These are phyloP conservation scores for Tuber melanosporum DNA, from an alignment of 495 filamentous ascomycete species.

Conservation along the genomic window DNA sequence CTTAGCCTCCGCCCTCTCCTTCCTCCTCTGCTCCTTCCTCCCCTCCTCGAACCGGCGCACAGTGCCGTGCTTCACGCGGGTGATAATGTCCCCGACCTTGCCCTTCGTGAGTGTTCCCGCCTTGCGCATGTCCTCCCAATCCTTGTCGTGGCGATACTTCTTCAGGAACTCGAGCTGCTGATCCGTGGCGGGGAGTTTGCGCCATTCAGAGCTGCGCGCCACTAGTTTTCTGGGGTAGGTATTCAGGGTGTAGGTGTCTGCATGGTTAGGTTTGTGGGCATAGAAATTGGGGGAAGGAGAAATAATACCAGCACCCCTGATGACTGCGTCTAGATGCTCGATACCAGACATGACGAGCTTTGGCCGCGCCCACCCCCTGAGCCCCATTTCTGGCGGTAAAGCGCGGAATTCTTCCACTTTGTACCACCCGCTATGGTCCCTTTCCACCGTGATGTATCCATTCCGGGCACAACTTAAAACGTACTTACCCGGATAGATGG, in stretches of 20 bases:
- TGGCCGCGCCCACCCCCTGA: slow-evolving; percentile 48
- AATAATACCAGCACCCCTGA: slow-evolving; percentile 63
- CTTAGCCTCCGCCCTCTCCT: slow-evolving; percentile 9
- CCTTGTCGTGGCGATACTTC: slow-evolving; percentile 50
- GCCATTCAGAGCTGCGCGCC: slow-evolving; percentile 57
- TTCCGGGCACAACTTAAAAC: slow-evolving; percentile 56
- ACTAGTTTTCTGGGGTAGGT: slow-evolving; percentile 59
- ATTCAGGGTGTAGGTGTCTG: slow-evolving; percentile 58
- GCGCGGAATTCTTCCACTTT: slow-evolving; percentile 44
- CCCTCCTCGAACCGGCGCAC: slow-evolving; percentile 11
- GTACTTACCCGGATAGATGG: slow-evolving; percentile 57
- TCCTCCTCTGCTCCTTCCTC: slow-evolving; percentile 9
- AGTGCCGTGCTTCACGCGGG: slow-evolving; percentile 80
- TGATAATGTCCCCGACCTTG: slow-evolving; percentile 84
- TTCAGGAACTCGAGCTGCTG: slow-evolving; percentile 70
- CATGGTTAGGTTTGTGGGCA: neutral
- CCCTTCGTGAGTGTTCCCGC: slow-evolving; percentile 59
- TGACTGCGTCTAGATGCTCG: slow-evolving; percentile 59
- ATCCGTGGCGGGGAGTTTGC: slow-evolving; percentile 57
- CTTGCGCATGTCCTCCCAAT: neutral
- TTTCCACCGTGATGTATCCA: slow-evolving; percentile 59
- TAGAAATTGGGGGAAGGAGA: neutral
- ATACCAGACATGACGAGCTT: slow-evolving; percentile 54
- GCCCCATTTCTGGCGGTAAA: slow-evolving; percentile 35
- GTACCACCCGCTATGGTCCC: slow-evolving; percentile 33